Conservation (phyloP, 2,329 filamentous ascomycete genomes). For the Xylaria multiplex region DNA sequence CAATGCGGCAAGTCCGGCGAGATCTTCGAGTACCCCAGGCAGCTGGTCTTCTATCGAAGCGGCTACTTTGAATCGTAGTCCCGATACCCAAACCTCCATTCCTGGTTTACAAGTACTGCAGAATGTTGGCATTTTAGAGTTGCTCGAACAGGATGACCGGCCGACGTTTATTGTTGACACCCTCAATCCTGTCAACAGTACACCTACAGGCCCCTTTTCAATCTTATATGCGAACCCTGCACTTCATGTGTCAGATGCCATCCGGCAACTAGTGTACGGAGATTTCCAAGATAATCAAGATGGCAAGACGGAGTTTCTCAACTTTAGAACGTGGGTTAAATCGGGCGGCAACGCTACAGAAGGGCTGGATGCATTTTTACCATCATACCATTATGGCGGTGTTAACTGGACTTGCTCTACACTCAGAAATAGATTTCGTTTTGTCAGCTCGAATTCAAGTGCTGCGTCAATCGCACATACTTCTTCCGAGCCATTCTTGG, state of each 20-base stretch:
- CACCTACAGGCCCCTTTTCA: conserved; percentile 61
- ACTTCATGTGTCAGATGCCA: conserved; percentile 65
- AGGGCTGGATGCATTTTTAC: conserved; percentile 61
- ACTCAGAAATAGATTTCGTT: conserved; percentile 72
- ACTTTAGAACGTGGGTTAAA: conserved; percentile 77
- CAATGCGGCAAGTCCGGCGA: conserved; percentile 57
- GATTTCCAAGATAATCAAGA: conserved; percentile 56
- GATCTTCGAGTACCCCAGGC: conserved; percentile 62
- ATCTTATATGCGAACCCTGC: conserved; percentile 76
- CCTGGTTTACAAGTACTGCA: conserved; percentile 67
- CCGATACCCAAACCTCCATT: conserved; percentile 59
- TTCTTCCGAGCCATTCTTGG: conserved; percentile 52
- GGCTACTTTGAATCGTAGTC: conserved; percentile 61
- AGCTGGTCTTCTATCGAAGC: conserved; percentile 65
- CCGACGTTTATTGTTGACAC: conserved; percentile 81
- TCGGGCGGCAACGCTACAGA: conserved; percentile 64
- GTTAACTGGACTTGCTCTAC: conserved; percentile 77
- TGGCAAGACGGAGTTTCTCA: conserved; percentile 61
- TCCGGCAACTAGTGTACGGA: conserved; percentile 67
- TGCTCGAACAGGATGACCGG: conserved; percentile 79
- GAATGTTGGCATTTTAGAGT: conserved; percentile 73
- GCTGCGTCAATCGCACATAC: conserved; percentile 53
- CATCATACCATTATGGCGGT: conserved; percentile 69
- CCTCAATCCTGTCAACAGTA: conserved; percentile 64
- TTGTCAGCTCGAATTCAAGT: conserved; percentile 68